These are phyloP conservation scores for Tausonia pullulans DNA, from an alignment of 1,284 basidiomycete species.

Conservation along the genomic window DNA sequence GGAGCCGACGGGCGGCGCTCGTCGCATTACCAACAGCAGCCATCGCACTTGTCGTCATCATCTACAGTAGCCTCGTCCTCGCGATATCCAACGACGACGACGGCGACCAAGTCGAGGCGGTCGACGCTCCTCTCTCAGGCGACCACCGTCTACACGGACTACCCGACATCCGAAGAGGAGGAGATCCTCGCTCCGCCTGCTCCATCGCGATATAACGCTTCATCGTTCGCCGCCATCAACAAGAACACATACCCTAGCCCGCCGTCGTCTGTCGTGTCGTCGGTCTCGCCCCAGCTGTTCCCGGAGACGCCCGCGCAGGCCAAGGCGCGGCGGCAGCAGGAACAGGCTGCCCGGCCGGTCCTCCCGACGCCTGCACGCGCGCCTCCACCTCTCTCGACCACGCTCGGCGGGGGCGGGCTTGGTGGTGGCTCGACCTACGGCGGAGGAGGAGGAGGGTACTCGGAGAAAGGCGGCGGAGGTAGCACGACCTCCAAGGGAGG, in stretches of 20 bases:
- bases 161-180: background rate
- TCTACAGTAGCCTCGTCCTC: background rate
- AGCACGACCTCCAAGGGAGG: background rate
- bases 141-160: slow-evolving; percentile 10
- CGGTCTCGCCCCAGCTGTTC: slow-evolving; percentile 11
- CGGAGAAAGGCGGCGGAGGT: background rate
- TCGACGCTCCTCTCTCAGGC: slow-evolving; percentile 12
- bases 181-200: slow-evolving; percentile 6
- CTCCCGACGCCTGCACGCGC: background rate
- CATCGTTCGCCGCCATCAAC: background rate
- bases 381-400: slow-evolving; percentile 1
- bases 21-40: no score
- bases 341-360: background rate
- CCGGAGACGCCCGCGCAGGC: slow-evolving; percentile 15
- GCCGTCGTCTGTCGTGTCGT: slow-evolving; percentile 14
- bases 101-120: slow-evolving; percentile 11
- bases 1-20: no score
- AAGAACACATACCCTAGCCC: slow-evolving; percentile 11
- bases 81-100: background rate
- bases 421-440: background rate
- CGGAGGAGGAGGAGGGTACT: background rate
- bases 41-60: background rate
- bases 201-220: background rate
- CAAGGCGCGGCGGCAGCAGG: slow-evolving; percentile 3
- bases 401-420: background rate